phyloP scores from a whole-genome alignment of 2,329 filamentous ascomycete species.

The Claviceps sorghi region DNA sequence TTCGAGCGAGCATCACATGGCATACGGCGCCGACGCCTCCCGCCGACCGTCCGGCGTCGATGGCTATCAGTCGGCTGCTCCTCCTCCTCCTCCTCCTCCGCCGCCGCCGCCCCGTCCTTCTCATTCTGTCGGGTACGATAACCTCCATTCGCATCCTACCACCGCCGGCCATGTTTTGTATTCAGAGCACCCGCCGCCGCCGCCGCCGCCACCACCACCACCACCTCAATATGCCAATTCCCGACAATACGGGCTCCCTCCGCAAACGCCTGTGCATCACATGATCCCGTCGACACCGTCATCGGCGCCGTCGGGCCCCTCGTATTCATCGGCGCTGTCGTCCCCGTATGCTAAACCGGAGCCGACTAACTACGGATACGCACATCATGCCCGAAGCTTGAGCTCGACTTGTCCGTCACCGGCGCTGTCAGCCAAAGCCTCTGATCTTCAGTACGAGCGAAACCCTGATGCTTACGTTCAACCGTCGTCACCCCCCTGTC shows the following conservation, averaged over 20 bases:
- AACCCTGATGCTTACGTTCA: slow-evolving; percentile 23
- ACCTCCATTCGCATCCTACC: slow-evolving; percentile 9
- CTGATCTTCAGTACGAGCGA: slow-evolving; percentile 22
- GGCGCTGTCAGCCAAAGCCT: slow-evolving; percentile 13
- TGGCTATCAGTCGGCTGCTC: slow-evolving; percentile 21
- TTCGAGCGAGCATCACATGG: slow-evolving; percentile 34
- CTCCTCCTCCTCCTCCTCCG: slow-evolving; percentile 14
- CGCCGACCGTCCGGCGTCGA: slow-evolving; percentile 36
- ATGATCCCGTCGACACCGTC: background rate
- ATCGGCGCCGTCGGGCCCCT: slow-evolving; percentile 16
- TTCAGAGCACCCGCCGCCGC: slow-evolving; percentile 12
- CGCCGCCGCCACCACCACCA: slow-evolving; percentile 5
- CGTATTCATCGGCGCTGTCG: slow-evolving; percentile 23
- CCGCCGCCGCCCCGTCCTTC: background rate
- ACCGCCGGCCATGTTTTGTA: slow-evolving; percentile 19
- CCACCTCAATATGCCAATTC: slow-evolving; percentile 18
- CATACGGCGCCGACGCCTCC: slow-evolving; percentile 25
- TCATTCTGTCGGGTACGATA: slow-evolving; percentile 17
- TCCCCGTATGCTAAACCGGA: slow-evolving; percentile 24
- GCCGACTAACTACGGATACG: slow-evolving; percentile 25
- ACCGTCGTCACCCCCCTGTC: slow-evolving; percentile 22
- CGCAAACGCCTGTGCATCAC: slow-evolving; percentile 17
- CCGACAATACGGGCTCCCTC: slow-evolving; percentile 22
- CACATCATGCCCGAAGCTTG: slow-evolving; percentile 12
- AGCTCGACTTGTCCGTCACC: slow-evolving; percentile 19